Base-by-base conservation (phyloP, 2,329 filamentous ascomycete species). In the Aspergillus ochraceoroseus region DNA sequence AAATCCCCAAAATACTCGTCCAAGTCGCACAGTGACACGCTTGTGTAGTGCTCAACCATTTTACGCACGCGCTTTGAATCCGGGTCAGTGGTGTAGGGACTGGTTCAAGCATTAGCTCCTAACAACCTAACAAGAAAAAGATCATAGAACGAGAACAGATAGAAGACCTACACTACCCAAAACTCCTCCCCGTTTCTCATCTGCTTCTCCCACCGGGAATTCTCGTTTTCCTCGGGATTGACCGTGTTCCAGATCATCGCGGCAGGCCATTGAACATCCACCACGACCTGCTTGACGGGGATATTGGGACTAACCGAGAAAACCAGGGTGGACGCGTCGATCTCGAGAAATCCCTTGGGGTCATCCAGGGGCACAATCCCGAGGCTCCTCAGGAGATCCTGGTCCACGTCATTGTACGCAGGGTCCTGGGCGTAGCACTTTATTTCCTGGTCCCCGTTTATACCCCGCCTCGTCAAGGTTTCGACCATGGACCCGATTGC, bases 291-390 rank as follows among this genome's bases (percentile, higher is more conserved):
- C 32, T 61, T 63, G 4, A 66, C 53, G 0, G 65, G 61, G 0
- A 63, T 52, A 28, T 59, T 53, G 1, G 62, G 46, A 22, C 54
- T 57, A 7, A 59, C 42, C 0, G 63, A 64, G 38, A 70, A 51
- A n/a, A 68, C 61, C 18, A 65, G 35, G 8, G 63, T 62, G n/a
- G 59, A 41, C 4, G 63, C 54, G 40, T 70, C 61, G 1, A 68
- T 40, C 37, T 63, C 59, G 1, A 65, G 48, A 41, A 67, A 70
- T 3, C 60, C 65, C 5, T 55, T 52, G 1, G 56, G 52, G 26
- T 58, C 57, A n/a, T 59, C 53, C 20, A 62, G 41, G 13, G 52
- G 36, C 1, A 32, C 44, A 6, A 63, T 49, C 0, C 46, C 57
- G 9, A 50, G 34, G 0, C 43, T 39, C 2, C n/a, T 15, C 1